A percentile compares a stretch with the other conserved stretches of the same genome.
Conservation (phyloP, 2,329 filamentous ascomycete species). For the Cladosporium colombiae region DNA sequence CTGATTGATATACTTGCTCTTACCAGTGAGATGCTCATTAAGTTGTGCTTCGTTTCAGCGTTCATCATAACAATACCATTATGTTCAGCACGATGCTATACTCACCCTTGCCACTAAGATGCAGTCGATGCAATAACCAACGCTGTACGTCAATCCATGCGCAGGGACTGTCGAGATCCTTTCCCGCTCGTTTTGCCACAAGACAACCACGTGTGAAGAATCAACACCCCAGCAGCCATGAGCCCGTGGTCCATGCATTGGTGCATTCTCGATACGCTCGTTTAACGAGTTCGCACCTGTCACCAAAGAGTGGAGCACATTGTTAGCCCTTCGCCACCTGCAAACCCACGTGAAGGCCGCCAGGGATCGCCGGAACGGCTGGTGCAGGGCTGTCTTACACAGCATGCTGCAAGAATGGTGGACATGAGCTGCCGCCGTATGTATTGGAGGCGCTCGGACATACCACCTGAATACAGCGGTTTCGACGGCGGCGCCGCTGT, state of each 20-base stretch:
- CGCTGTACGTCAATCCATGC: too few species aligned
- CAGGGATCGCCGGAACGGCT: constrained; percentile 10
- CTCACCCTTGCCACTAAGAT: too few species aligned
- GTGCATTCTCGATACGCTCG: not conserved
- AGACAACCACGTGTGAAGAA: not conserved
- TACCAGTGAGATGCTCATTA: too few species aligned
- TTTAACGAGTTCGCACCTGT: not conserved
- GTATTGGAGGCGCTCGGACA: constrained; percentile 8
- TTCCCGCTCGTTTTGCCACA: not conserved
- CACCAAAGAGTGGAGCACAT: not conserved
- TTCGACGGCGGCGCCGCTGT: not conserved
- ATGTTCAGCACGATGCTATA: too few species aligned
- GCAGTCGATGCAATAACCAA: too few species aligned
- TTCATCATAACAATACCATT: not conserved
- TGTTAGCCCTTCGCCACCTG: not conserved
- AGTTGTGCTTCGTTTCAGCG: not conserved
- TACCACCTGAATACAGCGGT: not conserved
- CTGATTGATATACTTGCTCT: too few species aligned
- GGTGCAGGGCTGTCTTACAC: constrained; percentile 1
- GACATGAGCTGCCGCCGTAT: not conserved
- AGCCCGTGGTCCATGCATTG: not conserved
- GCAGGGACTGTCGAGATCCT: too few species aligned
- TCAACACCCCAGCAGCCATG: not conserved
- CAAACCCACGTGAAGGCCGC: constrained; percentile 1
- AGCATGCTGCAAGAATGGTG: constrained; percentile 1